Conservation (phyloP, 768 basidiomycete species). For the Tricholoma bakamatsutake region DNA sequence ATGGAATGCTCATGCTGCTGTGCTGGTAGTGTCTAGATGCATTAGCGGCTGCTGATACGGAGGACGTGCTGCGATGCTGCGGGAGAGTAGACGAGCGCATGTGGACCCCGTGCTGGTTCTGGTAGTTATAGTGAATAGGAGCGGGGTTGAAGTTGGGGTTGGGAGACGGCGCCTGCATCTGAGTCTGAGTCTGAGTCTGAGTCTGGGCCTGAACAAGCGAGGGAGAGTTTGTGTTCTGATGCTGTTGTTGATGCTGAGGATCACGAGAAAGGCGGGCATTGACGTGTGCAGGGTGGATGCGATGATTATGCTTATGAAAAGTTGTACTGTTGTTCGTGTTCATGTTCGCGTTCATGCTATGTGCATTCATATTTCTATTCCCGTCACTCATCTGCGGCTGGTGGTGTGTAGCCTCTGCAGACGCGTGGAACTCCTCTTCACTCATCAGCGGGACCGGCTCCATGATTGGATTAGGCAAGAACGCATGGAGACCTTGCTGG, state of each 20-base stretch:
- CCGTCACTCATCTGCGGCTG: background rate
- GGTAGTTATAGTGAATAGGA: slow-evolving; percentile 16
- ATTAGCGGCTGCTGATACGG: slow-evolving; percentile 19
- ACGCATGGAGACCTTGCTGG: slow-evolving; percentile 1
- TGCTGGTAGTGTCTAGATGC: slow-evolving; percentile 36
- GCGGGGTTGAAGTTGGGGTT: background rate
- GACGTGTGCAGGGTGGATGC: slow-evolving; percentile 21
- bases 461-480: slow-evolving; percentile 15
- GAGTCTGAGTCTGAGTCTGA: slow-evolving; percentile 3
- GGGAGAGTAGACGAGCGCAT: slow-evolving; percentile 42
- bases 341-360: slow-evolving; percentile 8
- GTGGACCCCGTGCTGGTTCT: slow-evolving; percentile 25
- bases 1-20: slow-evolving; percentile 41
- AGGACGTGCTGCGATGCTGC: slow-evolving; percentile 24
- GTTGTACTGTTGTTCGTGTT: slow-evolving; percentile 10
- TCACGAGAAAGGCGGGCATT: slow-evolving; percentile 23
- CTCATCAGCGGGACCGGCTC: slow-evolving; percentile 17
- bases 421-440: slow-evolving; percentile 35
- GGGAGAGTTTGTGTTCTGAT: slow-evolving; percentile 8
- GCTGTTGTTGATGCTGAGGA: slow-evolving; percentile 13
- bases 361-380: slow-evolving; percentile 5
- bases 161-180: slow-evolving; percentile 3
- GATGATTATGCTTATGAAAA: slow-evolving; percentile 13
- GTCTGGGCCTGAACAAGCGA: slow-evolving; percentile 8
- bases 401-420: slow-evolving; percentile 3